Evolutionary conservation across 306 rosid genomes (phyloP), one percentile per base, ranked within the genome.

Genomic region (Parietaria judaica): DNA sequence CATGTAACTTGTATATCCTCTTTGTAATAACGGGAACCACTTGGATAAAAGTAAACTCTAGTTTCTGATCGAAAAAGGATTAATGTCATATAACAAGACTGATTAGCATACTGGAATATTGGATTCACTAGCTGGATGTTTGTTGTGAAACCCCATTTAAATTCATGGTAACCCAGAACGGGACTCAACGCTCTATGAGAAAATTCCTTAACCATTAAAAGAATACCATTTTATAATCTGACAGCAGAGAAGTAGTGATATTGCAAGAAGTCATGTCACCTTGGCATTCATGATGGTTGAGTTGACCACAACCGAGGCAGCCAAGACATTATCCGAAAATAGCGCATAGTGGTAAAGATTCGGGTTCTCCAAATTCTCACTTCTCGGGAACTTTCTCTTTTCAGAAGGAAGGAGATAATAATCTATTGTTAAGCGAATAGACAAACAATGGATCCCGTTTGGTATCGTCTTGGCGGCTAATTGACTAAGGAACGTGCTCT

Each of bases 301-400:
- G 79, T 88, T 94, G 74, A 94, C 90, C 56, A 94, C 95, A 6
- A 94, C 95, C 5, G 95, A 88, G 56, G 97, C 94, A 72, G 95
- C 99, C 90, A 94, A 75, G 72, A 94, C 97, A 55, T 94, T 94
- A 82, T 94, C 99, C 11, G 97, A 86, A 78, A 89, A 94, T 67
- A 94, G 81, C 36, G 97, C 94, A 59, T 94, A 88, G 82, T 94
- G 97, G 72, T 86, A 77, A 46, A 94, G 81, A 65, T 50, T 70
- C 52, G 94, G 84, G 78, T 88, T 78, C 70, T 86, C 95, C 76
- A 94, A 75, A 69, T 84, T 94, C 79, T 88, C 97, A 44, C 86
- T 89, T 78, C 70, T 49, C 5, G 95, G 95, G 76, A 88, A 86
- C 67, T 78, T 79, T 64, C 94, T 84, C 75, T 86, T 84, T 66